Evolutionary conservation across 2,329 filamentous ascomycete genomes (phyloP), one percentile per base, ranked within the genome.

Genomic region (Apiospora kogelbergensis): DNA sequence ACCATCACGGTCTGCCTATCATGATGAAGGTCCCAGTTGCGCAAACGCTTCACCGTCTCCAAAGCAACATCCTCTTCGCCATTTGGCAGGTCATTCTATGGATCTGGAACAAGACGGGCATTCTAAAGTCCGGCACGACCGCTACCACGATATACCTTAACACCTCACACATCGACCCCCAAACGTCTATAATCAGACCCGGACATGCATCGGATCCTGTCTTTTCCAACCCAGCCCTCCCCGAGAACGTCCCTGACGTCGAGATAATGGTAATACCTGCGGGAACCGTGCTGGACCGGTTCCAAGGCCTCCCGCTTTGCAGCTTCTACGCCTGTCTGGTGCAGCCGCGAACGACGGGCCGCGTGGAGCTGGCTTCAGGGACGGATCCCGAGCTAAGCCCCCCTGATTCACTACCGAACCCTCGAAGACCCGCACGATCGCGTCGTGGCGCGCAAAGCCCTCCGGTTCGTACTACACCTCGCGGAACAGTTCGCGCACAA

Each of bases 211-310:
- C 57, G 13, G 40, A 20, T 7, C 24, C 45, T 20, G 20, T 11
- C 17, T 15, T 33, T 10, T 13, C 74, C 48, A 72, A 78, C 53
- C 68, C 68, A 4, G 48, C 67, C 3, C 53, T 46, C 1, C 68
- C 73, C 2, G 63, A 68, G 26, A 78, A 80, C 65, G 30, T 78
- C 0, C 77, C 78, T 1, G 75, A 80, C 22, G 63, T 77, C 26
- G 78, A 80, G 67, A 70, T 79, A 66, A 77, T 85, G 70, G 71
- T 84, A 11, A 78, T 81, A 68, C 82, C 81, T 73, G 77, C 80
- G 4, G 78, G 80, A 1, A 68, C 72, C 15, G 69, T 74, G 7
- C 74, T 73, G 11, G 71, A 74, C 0, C 71, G 78, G 9, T 75
- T 79, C 41, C 69, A 70, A 0, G 73, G 72, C 22, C 71, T 72